Base-by-base conservation (phyloP, 495 filamentous ascomycete genomes). In the Aspergillus incahuasiensis region DNA sequence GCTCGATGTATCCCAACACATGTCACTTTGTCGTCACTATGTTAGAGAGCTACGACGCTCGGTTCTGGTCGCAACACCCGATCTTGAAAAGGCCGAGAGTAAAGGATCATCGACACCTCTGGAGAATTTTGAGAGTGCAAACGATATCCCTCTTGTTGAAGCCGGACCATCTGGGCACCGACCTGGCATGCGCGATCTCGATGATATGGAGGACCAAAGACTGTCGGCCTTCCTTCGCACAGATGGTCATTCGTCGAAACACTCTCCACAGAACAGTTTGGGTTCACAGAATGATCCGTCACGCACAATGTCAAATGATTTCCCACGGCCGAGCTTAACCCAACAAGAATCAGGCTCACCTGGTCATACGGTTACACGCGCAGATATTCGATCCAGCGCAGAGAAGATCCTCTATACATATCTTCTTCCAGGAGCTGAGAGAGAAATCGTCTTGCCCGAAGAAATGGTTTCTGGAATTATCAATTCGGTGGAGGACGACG, bases 1-100 rank as follows among this genome's bases (percentile, higher is more conserved):
- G 94, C 91, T 99, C 63, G 94, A 99, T 84, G 92, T 99, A 40
- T 90, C 94, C 9, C 94, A 99, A 66, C 94, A 99, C 70, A 96
- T 97, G 86, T 94, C 91, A 15, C 82, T 99, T 24, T 99, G 94
- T 68, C 90, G 94, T 41, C 91, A 97, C 72, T 99, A 96, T 74
- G 95, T 99, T 18, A 87, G 94, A 59, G 92, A 97, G 67, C 79
- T 99, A 48, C 90, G 94, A 52, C 81, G 94, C 48, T 97, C 92
- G 2, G 91, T 97, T 39, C 82, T 99, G 24, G 82, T 97, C 24
- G 88, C 90, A 20, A 99, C 94, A 0, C 94, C 94, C 12, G 94
- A 97, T 52, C 79, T 89, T 24, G 91, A 96, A 54, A 91, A 87
- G 66, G 76, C 81, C 20, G 81, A 81, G 38, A 94, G 89, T 56